Evolutionary conservation across 768 basidiomycete genomes (phyloP), one percentile per base, ranked within the genome.

Genomic region (Lentinula aciculospora): DNA sequence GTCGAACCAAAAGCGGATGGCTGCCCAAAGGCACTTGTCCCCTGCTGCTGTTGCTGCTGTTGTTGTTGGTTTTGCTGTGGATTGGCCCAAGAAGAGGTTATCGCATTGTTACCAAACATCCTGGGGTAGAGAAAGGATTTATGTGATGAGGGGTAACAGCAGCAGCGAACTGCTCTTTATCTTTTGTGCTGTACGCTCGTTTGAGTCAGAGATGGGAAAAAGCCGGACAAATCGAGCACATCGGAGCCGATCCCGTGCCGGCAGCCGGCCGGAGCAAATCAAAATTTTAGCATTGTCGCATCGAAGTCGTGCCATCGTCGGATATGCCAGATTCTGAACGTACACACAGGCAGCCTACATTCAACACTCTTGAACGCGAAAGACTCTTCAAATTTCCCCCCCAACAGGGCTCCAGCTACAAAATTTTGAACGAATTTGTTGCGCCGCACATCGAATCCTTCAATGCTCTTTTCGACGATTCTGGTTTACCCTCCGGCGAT

Each of bases 381-480:
- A 74, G 83, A 6, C 70, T 78, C 3, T 97, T 97, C 73, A 80
- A 81, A 70, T 77, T 85, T 58, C 97, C 96, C 0, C 79, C 88
- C 27, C 77, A 79, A 63, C 72, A 81, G 40, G 82, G 82, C 21
- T 81, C 89, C 23, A 83, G 85, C 12, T 84, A 91, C 62, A 84
- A 84, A 19, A 89, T 90, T 54, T 78, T 98, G 60, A 92, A 97
- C 64, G 92, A 96, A 72, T 92, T 98, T 65, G 93, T 98, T 55
- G 76, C 83, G 23, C 96, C 97, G 5, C 95, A 98, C 69, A 83
- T 98, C 61, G 90, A 98, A 70, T 94, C 92, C 37, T 98, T 99
- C 80, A 96, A 98, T 71, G 87, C 93, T 15, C 81, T 99, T 27
- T 95, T 98, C 69, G 95, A 98, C 66, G 94, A 96, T 69, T 86